Base-by-base conservation (phyloP, 164 flowering plant species). In the Hamamelis virginiana region DNA sequence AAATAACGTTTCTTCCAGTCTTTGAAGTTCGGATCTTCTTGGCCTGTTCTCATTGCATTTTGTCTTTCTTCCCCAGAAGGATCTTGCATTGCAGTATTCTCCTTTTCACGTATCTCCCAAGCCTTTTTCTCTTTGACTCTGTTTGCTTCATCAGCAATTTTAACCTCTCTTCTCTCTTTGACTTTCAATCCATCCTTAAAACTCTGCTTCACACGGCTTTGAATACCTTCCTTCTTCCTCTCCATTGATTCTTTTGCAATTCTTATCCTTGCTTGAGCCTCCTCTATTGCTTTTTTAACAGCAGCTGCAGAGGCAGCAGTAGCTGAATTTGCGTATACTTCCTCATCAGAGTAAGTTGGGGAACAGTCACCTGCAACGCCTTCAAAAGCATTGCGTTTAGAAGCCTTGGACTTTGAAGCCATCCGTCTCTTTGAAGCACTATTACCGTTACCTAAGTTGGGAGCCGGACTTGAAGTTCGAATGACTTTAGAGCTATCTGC, bases 221-320 rank as follows among this genome's bases (percentile, higher is more conserved):
- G 64, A 56, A 67, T n/a, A n/a, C 80, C 79, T 12, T 58, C 75
- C 58, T 78, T 80, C 59, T 66, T 72, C 68, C 83, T 78, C 62
- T 74, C 78, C 85, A 77, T 77, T 41, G 73, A 66, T 60, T 79
- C 81, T 74, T 83, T 88, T 9, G 86, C 89, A 28, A 82, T n/a
- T 67, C 77, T 76, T 26, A 86, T 83, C 70, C 72, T 80, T 57
- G 69, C 83, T 68, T 82, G 86, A 69, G 92, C 90, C 76, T 83
- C 78, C 51, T 80, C 83, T 55, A 88, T 79, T 66, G 90, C 92
- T 76, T 77, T 79, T 68, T 65, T 82, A 71, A 88, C 72, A 43
- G 90, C 87, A 61, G 84, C 83, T 23, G 81, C 82, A 58, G 85
- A 85, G 68, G 80, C 72, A 72, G 87, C 88, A 43, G 88, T 88